Conservation (phyloP, 768 basidiomycete species). For the Mycena alexandri region DNA sequence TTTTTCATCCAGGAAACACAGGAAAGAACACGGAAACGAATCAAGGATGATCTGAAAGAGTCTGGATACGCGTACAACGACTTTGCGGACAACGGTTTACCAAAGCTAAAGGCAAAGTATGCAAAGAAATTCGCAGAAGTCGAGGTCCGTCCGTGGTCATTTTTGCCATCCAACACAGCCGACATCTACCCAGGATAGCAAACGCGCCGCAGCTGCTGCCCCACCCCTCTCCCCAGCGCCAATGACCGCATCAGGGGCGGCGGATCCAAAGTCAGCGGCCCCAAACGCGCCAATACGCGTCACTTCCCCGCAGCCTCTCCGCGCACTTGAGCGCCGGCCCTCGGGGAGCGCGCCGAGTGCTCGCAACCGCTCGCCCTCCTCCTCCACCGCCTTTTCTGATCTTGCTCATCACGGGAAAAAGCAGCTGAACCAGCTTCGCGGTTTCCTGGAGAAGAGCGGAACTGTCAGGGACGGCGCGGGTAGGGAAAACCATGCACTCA, state of each 20-base stretch:
- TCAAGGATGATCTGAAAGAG: conserved; percentile 91
- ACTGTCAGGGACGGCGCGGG: conserved; percentile 73
- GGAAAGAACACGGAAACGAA: conserved; percentile 90
- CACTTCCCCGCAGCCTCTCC: conserved; percentile 79
- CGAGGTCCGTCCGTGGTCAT: conserved; percentile 64
- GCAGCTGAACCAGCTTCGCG: conserved; percentile 88
- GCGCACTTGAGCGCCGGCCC: conserved; percentile 81
- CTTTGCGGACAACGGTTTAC: conserved; percentile 82
- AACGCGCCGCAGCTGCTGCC: conserved; percentile 57
- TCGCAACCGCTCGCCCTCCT: conserved; percentile 84
- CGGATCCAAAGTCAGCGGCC: conserved; percentile 60
- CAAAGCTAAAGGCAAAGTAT: conserved; percentile 84
- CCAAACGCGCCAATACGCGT: conserved; percentile 64
- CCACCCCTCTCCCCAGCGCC: conserved; percentile 49
- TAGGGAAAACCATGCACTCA: conserved; percentile 73
- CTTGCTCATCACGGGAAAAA: conserved; percentile 92
- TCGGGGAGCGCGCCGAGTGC: conserved; percentile 66
- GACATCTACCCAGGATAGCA: conserved; percentile 70
- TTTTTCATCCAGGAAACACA: conserved; percentile 77
- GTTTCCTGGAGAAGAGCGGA: conserved; percentile 84
- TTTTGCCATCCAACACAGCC: conserved; percentile 18
- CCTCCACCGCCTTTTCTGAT: conserved; percentile 87
- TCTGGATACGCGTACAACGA: conserved; percentile 84
- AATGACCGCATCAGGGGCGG: conserved; percentile 50
- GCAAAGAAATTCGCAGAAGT: conserved; percentile 88